These are phyloP conservation scores for Fusarium liriodendri DNA, from an alignment of 2,329 filamentous ascomycete species.

Conservation along the genomic window DNA sequence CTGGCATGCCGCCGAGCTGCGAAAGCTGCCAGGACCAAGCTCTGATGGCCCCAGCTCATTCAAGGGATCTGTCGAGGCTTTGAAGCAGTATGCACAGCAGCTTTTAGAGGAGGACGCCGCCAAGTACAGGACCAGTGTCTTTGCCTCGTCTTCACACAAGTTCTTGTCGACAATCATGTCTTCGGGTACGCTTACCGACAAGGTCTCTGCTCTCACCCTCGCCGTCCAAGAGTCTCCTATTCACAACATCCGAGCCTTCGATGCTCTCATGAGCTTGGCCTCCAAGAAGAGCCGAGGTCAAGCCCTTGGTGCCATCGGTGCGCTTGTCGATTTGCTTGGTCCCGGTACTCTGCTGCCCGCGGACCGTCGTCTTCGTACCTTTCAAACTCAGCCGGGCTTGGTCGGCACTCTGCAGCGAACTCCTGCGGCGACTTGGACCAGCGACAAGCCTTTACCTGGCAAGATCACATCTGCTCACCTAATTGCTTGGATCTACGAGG, in stretches of 20 bases:
- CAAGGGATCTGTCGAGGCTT: constrained; percentile 56
- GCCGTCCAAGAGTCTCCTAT: constrained; percentile 96
- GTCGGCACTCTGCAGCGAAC: constrained; percentile 75
- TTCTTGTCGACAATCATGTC: constrained; percentile 98
- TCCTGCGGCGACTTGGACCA: constrained; percentile 70
- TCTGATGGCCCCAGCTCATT: constrained; percentile 60
- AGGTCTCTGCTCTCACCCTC: constrained; percentile 93
- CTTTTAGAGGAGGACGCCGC: constrained; percentile 83
- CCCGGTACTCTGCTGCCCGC: constrained; percentile 87
- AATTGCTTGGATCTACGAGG: constrained; percentile 90
- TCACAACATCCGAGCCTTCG: constrained; percentile 90
- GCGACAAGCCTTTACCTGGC: constrained; percentile 77
- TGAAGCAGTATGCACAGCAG: constrained; percentile 77
- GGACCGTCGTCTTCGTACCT: constrained; percentile 83
- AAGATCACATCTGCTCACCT: constrained; percentile 81
- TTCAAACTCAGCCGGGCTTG: constrained; percentile 82
- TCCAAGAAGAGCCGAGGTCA: constrained; percentile 94
- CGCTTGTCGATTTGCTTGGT: constrained; percentile 92
- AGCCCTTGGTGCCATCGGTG: constrained; percentile 90
- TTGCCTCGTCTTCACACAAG: constrained; percentile 88
- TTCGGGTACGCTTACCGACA: constrained; percentile 95
- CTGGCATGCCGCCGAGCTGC: constrained; percentile 63
- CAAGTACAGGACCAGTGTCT: constrained; percentile 78
- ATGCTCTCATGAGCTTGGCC: constrained; percentile 84
- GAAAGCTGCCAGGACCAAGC: constrained; percentile 55